Percentiles rank a stretch among this genome's conserved stretches.
phyloP scores from a whole-genome alignment of 805 yeast species.

The Saturnispora hagleri region DNA sequence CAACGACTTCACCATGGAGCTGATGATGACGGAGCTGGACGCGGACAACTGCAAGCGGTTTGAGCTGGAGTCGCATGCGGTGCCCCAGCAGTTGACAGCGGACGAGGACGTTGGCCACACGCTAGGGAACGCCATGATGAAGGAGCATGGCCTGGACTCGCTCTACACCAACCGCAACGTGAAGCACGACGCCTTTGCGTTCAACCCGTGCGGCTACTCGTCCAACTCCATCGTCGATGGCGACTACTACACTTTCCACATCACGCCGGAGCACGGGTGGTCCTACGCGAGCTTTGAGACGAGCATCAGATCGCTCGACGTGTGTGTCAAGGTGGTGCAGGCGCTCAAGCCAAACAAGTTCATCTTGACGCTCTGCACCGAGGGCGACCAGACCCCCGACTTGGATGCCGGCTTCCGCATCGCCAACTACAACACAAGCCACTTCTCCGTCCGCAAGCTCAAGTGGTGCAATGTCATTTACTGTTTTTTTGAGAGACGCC shows the following conservation, averaged over 20 bases:
- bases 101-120: constrained; percentile 70
- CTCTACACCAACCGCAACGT: constrained; percentile 23
- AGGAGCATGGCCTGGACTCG: constrained; percentile 49
- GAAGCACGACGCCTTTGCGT: constrained; percentile 79
- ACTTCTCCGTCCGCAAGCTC: not conserved
- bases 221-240: constrained; percentile 68
- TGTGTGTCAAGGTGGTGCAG: constrained; percentile 44
- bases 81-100: constrained; percentile 33
- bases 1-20: constrained; percentile 63
- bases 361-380: constrained; percentile 21
- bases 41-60: constrained; percentile 50
- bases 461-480: constrained; percentile 5
- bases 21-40: constrained; percentile 81
- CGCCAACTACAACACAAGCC: not conserved
- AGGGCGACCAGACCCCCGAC: not conserved
- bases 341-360: constrained; percentile 73
- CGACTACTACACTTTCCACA: constrained; percentile 70
- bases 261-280: constrained; percentile 91
- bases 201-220: constrained; percentile 91
- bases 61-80: constrained; percentile 22
- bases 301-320: constrained; percentile 30
- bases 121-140: constrained; percentile 62
- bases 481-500: constrained; percentile 13
- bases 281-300: constrained; percentile 95
- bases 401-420: not conserved